phyloP scores from a whole-genome alignment of 176 grass and related monocot genomes.

The Musa acuminata region DNA sequence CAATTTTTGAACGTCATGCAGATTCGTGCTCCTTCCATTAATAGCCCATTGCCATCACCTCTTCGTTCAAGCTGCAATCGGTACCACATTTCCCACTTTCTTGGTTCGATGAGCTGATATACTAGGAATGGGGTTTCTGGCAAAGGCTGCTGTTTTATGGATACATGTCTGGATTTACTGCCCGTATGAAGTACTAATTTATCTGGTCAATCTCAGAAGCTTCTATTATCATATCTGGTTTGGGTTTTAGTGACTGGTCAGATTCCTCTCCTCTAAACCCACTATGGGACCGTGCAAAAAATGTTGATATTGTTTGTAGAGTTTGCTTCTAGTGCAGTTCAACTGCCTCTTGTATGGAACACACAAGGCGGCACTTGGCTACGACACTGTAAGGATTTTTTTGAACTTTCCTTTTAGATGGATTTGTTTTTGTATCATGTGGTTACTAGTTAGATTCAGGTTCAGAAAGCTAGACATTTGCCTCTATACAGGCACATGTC shows the following conservation, averaged over 20 bases:
- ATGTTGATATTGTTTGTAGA: slow-evolving; percentile 95
- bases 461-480: not conserved
- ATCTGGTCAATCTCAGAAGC: slow-evolving; percentile 97
- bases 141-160: slow-evolving; percentile 70
- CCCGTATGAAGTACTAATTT: slow-evolving; percentile 98
- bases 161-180: slow-evolving; percentile 97
- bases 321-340: slow-evolving; percentile 67
- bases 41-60: slow-evolving; percentile 49
- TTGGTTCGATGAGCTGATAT: slow-evolving; percentile 65
- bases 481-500: not conserved
- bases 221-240: slow-evolving; percentile 65
- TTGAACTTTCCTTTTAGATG: slow-evolving; percentile 18
- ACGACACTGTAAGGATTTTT: slow-evolving; percentile 66
- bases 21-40: slow-evolving; percentile 45
- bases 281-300: slow-evolving; percentile 91
- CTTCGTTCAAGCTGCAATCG: slow-evolving; percentile 60
- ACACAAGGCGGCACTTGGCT: slow-evolving; percentile 99
- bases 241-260: slow-evolving; percentile 75
- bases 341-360: slow-evolving; percentile 89
- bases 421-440: not conserved
- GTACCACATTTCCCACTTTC: slow-evolving; percentile 69
- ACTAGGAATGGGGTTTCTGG: slow-evolving; percentile 81
- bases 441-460: not conserved
- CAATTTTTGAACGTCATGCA: slow-evolving; percentile 18
- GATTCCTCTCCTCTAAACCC: slow-evolving; percentile 49